Evolutionary conservation across 2,329 filamentous ascomycete species (phyloP), one percentile per base, ranked within the genome.

Genomic region (Sarocladiaceae sp.): DNA sequence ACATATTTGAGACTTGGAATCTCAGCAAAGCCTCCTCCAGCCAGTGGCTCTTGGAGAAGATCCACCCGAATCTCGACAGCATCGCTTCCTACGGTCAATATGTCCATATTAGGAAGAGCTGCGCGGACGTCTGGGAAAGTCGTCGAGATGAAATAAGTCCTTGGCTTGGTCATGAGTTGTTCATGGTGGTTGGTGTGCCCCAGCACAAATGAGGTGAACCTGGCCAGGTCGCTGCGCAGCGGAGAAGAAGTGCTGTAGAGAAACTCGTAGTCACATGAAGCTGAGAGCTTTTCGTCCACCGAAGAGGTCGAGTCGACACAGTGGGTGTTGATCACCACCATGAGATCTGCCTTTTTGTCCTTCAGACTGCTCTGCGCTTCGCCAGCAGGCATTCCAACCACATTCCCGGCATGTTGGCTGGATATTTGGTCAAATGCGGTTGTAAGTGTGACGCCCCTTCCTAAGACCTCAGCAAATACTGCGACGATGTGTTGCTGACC

Each of bases 51-150:
- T 61, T 86, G 82, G 17, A 95, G 74, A 25, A 96, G 73, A 66
- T 96, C 90, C 10, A 94, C 90, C 20, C 90, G 82, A 50, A 95
- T 80, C 66, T 96, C 90, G 37, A 95, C 86, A 0, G 88, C 88
- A 68, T 96, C 90, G 15, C 89, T 86, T 33, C 90, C 90, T 3
- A 95, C 90, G 1, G 90, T 94, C 40, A 95, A 71, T 50, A 95
- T 94, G 66, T 94, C 89, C 54, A 96, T 77, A 62, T 95, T 94
- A 1, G 89, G 87, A 44, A 95, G 73, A 8, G 90, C 90, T 3
- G 88, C 86, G 55, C 86, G 86, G 8, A 96, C 87, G 64, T 96
- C 89, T 0, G 90, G 87, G 58, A 95, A 95, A 0, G 90, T 95
- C 1, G 89, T 94, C 4, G 90, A 94, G 58, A 95, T 90, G 62